Base-by-base conservation (phyloP, 2,329 filamentous ascomycete species). In the Daldinia sp. region DNA sequence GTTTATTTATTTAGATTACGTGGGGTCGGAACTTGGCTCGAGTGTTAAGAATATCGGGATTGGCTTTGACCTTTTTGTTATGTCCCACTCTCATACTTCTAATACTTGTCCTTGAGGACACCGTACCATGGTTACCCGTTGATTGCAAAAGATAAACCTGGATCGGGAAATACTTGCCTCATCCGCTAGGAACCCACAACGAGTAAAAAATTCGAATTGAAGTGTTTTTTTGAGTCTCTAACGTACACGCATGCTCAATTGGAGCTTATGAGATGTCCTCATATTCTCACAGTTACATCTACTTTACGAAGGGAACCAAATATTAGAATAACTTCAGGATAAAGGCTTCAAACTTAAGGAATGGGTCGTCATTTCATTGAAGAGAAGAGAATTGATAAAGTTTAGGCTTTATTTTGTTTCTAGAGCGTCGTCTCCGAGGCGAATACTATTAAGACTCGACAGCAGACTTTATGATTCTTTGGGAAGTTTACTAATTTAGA, bases 41-140 rank as follows among this genome's bases (percentile, higher is more conserved):
- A 51, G 46, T 51, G 46, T 15, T 4, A 23, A 28, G 4, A 28
- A 46, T 46, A 48, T 51, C 15, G 7, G 46, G 46, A 51, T 51
- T 51, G 46, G 46, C 26, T 30, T 50, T 50, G 13, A 30, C 23
- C 46, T 13, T 30, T 51, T 51, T 51, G 33, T 35, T 35, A 6
- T 42, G 46, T 51, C 46, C 46, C 46, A 51, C 46, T 18, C 46
- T 51, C 46, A n/a, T n/a, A 51, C 6, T 26, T 42, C n/a, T 18
- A 20, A 9, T 20, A 20, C 41, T 9, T 35, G 7, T 42, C 41
- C 41, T 42, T 18, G 41, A 42, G 15, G 41, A 48, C 44, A 48
- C 33, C 7, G 46, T 51, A 51, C 46, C 46, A 51, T 51, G 46
- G 46, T 51, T 51, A 33, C 46, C 26, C 7, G 7, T 30, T 30